A percentile compares a stretch with the other conserved stretches of the same genome.
Conservation (phyloP, 768 basidiomycete species). For the Leccinum aurantiacum region DNA sequence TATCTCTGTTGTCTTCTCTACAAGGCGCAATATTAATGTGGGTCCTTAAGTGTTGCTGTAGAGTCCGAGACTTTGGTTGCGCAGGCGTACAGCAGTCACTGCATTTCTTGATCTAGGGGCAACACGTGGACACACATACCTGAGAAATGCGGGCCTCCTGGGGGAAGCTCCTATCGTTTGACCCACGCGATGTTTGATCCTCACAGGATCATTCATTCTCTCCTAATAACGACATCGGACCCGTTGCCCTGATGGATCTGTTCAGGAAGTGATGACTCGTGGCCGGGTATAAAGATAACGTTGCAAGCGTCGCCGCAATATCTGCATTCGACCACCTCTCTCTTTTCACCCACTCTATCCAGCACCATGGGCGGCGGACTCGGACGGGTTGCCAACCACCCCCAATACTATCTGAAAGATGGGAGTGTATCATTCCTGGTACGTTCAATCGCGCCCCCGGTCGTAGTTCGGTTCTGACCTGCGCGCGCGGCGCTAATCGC, state of each 20-base stretch:
- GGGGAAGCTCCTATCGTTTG: not conserved
- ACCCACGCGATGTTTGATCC: conserved; percentile 11
- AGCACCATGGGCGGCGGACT: conserved; percentile 17
- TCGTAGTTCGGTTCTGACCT: conserved; percentile 8
- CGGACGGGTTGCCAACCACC: conserved; percentile 3
- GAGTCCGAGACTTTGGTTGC: conserved; percentile 1
- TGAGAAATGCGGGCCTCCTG: conserved; percentile 3
- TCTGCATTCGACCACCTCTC: not conserved
- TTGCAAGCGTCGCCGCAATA: not conserved
- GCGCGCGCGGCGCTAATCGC: not conserved
- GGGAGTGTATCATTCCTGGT: conserved; percentile 19
- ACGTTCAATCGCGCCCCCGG: conserved; percentile 3
- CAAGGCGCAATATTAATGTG: conserved; percentile 14
- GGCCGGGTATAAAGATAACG: conserved; percentile 17
- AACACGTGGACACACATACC: not conserved
- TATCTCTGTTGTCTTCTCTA: conserved; percentile 6
- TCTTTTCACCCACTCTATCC: not conserved
- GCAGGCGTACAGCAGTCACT: conserved; percentile 6
- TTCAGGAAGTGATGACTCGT: conserved; percentile 17
- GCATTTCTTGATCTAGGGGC: not conserved
- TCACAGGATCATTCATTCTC: conserved; percentile 6
- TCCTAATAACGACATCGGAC: not conserved
- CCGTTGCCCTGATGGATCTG: conserved; percentile 18
- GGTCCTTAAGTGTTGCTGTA: conserved; percentile 26
- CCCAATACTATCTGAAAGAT: conserved; percentile 12